Percentiles rank a stretch among this genome's conserved stretches.
phyloP scores from a whole-genome alignment of 2,329 filamentous ascomycete genomes.

The Drechslerella coelobrocha region DNA sequence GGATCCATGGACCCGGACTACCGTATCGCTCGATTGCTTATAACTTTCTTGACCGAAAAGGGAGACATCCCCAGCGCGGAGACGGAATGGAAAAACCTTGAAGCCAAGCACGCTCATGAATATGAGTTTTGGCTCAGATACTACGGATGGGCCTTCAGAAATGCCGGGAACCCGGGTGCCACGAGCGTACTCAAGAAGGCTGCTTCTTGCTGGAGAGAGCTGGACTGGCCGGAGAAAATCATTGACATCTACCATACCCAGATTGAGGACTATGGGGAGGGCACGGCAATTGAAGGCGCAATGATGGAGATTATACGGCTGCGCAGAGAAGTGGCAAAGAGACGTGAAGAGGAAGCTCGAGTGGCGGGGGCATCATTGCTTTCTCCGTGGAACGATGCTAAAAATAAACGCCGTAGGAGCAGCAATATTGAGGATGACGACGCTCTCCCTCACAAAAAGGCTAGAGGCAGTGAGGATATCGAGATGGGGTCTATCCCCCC shows the following conservation, averaged over 20 bases:
- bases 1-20: constrained; percentile 79
- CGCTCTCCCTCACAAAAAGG: constrained; percentile 71
- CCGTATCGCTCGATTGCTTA: constrained; percentile 86
- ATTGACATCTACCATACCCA: constrained; percentile 77
- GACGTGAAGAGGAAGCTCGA: constrained; percentile 56
- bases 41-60: constrained; percentile 88
- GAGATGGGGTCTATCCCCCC: constrained; percentile 54
- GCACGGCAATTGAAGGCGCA: constrained; percentile 75
- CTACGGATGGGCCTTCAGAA: constrained; percentile 87
- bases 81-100: constrained; percentile 75
- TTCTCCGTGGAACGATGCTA: constrained; percentile 11
- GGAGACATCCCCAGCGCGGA: constrained; percentile 78
- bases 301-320: constrained; percentile 75
- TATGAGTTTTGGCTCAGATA: constrained; percentile 95
- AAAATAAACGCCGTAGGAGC: constrained; percentile 53
- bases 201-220: constrained; percentile 63
- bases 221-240: constrained; percentile 80
- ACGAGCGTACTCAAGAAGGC: constrained; percentile 79
- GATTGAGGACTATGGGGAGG: constrained; percentile 88
- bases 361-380: constrained; percentile 31
- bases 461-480: constrained; percentile 62
- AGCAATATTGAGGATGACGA: constrained; percentile 62
- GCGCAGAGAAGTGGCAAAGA: constrained; percentile 61
- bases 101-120: constrained; percentile 73
- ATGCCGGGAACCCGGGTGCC: constrained; percentile 62